These are phyloP conservation scores for Citrus maxima DNA, from an alignment of 345 rosid genomes.

Conservation along the genomic window DNA sequence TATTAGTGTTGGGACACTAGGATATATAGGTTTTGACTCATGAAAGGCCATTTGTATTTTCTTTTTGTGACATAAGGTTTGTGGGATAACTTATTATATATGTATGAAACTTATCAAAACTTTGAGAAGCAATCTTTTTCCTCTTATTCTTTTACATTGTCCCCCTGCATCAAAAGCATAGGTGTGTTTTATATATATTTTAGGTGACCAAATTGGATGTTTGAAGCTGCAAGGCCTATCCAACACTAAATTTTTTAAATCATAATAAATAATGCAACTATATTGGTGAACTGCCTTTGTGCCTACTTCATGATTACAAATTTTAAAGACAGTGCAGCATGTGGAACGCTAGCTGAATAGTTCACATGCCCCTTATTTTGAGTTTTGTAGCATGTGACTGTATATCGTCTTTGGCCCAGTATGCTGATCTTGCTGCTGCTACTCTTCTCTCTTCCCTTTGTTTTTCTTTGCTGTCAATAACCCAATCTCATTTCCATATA, in stretches of 20 bases:
- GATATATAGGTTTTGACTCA: background rate
- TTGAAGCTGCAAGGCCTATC: background rate
- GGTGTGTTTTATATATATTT: background rate
- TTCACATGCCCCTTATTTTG: background rate
- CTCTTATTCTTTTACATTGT: background rate
- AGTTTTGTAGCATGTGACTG: conserved; percentile 5
- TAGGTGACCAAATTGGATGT: background rate
- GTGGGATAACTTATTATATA: conserved; percentile 1
- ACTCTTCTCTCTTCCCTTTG: background rate
- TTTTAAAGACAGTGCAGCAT: conserved; percentile 16
- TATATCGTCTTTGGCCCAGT: conserved; percentile 4
- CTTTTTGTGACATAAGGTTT: background rate
- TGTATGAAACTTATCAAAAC: background rate
- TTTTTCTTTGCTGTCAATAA: conserved; percentile 7
- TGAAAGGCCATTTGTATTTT: background rate
- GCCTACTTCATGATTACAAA: background rate
- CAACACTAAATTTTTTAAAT: background rate
- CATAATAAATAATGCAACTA: background rate
- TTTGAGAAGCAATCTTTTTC: background rate
- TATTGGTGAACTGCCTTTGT: conserved; percentile 8
- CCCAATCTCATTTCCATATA: background rate
- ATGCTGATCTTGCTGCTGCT: background rate
- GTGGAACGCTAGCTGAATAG: conserved; percentile 6
- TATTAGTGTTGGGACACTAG: background rate
- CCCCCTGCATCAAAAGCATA: background rate